Percentiles rank a stretch among this genome's conserved stretches.
Evolutionary conservation across 2,329 filamentous ascomycete genomes (phyloP).

Genomic region (Onygena corvina): DNA sequence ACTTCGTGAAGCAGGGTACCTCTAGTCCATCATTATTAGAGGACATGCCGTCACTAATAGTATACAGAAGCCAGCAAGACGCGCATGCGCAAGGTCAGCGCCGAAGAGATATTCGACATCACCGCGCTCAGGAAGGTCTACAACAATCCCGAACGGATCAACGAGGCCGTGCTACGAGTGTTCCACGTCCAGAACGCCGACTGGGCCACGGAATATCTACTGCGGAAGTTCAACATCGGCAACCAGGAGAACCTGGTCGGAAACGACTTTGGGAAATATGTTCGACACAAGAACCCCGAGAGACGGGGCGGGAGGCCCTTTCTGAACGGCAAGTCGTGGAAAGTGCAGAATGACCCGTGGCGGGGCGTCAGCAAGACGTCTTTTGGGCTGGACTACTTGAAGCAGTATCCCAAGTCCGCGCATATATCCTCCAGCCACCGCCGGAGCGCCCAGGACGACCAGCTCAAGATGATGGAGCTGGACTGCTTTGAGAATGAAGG

Average conservation of each 20-base stretch:
- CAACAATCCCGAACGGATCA: slow-evolving; percentile 19
- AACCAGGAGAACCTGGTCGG: slow-evolving; percentile 37
- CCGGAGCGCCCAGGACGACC: slow-evolving; percentile 17
- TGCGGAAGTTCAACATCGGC: slow-evolving; percentile 43
- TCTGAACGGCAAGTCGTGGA: slow-evolving; percentile 41
- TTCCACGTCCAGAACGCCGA: slow-evolving; percentile 43
- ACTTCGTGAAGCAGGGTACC: slow-evolving; percentile 34
- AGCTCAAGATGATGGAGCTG: slow-evolving; percentile 40
- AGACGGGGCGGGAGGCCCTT: slow-evolving; percentile 41
- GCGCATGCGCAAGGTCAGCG: slow-evolving; percentile 34
- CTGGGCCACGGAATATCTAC: slow-evolving; percentile 40
- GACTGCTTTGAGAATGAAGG: slow-evolving; percentile 37
- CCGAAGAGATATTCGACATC: slow-evolving; percentile 39
- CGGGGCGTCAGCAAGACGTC: slow-evolving; percentile 38
- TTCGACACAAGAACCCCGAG: slow-evolving; percentile 37
- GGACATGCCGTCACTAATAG: too few species aligned
- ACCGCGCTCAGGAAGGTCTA: slow-evolving; percentile 37
- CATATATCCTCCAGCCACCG: slow-evolving; percentile 10
- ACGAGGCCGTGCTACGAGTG: slow-evolving; percentile 23
- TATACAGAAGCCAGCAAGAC: slow-evolving; percentile 27
- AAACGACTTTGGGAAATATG: slow-evolving; percentile 40
- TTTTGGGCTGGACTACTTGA: slow-evolving; percentile 43
- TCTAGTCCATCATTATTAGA: neutral
- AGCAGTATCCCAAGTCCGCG: slow-evolving; percentile 26
- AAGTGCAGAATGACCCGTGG: slow-evolving; percentile 41